phyloP scores from a whole-genome alignment of 192 early-diverging fungal genomes.

The Cetraspora pellucida region DNA sequence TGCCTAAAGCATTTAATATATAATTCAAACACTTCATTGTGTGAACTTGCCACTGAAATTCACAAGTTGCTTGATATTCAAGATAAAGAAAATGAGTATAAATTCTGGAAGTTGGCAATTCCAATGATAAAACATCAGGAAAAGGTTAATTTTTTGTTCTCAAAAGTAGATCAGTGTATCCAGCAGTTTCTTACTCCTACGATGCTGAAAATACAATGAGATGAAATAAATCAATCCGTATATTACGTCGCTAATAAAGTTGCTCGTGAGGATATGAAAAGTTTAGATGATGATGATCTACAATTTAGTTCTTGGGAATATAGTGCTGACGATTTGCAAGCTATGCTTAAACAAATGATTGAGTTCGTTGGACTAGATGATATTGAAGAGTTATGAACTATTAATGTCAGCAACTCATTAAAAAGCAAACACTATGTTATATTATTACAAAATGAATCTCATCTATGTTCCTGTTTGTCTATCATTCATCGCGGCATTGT shows the following conservation, averaged over 20 bases:
- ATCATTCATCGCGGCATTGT: background rate
- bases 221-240: too few species aligned
- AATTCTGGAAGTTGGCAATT: background rate
- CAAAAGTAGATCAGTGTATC: background rate
- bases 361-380: background rate
- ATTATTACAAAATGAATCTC: background rate
- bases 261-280: too few species aligned
- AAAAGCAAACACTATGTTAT: background rate
- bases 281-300: too few species aligned
- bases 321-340: background rate
- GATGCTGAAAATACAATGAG: too few species aligned
- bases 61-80: background rate
- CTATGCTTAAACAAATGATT: background rate
- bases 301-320: too few species aligned
- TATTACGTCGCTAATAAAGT: too few species aligned
- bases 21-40: constrained; percentile 5
- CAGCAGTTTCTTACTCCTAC: too few species aligned
- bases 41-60: background rate
- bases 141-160: background rate
- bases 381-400: background rate
- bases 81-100: constrained; percentile 1
- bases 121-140: background rate
- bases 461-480: background rate
- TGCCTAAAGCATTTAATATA: background rate
- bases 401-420: background rate